Conservation (phyloP, 2,329 filamentous ascomycete genomes). For the Furcasterigmium furcatum region DNA sequence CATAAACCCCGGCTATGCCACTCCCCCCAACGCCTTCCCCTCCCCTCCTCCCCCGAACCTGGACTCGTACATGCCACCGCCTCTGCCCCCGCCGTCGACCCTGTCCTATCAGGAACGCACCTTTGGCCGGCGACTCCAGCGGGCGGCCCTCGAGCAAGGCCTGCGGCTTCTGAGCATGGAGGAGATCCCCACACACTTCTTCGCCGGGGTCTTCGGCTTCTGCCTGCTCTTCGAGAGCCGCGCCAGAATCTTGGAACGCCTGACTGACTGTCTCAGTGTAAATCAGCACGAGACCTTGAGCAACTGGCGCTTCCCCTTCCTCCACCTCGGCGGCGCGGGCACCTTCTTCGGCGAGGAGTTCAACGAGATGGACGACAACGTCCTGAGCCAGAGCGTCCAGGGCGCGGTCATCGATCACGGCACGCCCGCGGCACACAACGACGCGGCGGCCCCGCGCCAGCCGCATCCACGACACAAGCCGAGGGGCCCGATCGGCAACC, state of each 20-base stretch:
- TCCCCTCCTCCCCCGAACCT: slow-evolving; percentile 2
- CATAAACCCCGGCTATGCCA: slow-evolving; percentile 15
- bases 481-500: slow-evolving; percentile 29
- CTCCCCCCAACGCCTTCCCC: slow-evolving; percentile 17
- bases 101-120: slow-evolving; percentile 62
- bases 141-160: slow-evolving; percentile 60
- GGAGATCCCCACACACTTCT: slow-evolving; percentile 41
- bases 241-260: slow-evolving; percentile 41
- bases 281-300: slow-evolving; percentile 44
- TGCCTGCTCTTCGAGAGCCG: slow-evolving; percentile 58
- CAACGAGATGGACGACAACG: slow-evolving; percentile 7
- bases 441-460: slow-evolving; percentile 10
- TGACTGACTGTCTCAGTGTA: slow-evolving; percentile 27
- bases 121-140: slow-evolving; percentile 69
- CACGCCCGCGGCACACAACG: no score
- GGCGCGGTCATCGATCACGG: neutral
- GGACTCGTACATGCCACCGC: slow-evolving; percentile 23
- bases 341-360: slow-evolving; percentile 54
- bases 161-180: slow-evolving; percentile 52
- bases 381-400: slow-evolving; percentile 13
- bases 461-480: neutral
- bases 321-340: slow-evolving; percentile 65
- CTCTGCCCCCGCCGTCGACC: slow-evolving; percentile 43
- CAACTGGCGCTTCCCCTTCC: slow-evolving; percentile 57
- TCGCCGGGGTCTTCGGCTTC: slow-evolving; percentile 65